Percentiles rank a stretch among this genome's conserved stretches.
Conservation (phyloP, 192 early-diverging fungal genomes). For the Coemansia sp. region DNA sequence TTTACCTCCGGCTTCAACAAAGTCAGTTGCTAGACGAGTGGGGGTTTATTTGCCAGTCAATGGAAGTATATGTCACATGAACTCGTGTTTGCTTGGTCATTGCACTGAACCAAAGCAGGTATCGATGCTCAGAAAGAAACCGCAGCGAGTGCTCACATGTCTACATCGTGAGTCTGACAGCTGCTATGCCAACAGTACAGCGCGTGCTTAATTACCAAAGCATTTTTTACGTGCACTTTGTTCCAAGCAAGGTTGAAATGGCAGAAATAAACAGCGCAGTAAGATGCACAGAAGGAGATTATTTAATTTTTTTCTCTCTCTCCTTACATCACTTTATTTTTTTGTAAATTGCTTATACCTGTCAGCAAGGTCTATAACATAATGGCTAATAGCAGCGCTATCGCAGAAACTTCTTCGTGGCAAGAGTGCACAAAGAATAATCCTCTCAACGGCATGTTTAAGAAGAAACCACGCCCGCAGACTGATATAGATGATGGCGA, state of each 20-base stretch:
- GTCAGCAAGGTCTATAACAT: not conserved
- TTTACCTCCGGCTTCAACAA: not conserved
- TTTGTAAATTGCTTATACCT: not conserved
- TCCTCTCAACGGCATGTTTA: conserved; percentile 7
- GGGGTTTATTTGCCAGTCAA: not conserved
- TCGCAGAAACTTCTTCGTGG: conserved; percentile 20
- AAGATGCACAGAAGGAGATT: not conserved
- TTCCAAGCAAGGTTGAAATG: not conserved
- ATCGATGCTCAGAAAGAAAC: not conserved
- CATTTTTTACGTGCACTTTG: not conserved
- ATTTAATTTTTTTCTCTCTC: not conserved
- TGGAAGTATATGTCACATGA: not conserved
- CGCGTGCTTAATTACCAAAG: conserved; percentile 1
- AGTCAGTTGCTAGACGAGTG: not conserved
- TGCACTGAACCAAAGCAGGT: not conserved
- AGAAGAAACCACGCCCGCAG: not conserved
- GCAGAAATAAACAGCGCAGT: not conserved
- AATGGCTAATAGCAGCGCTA: conserved; percentile 24
- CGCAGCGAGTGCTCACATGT: not conserved
- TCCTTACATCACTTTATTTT: not conserved
- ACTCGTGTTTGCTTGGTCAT: not conserved
- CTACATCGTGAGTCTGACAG: not conserved
- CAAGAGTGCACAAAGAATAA: conserved; percentile 8
- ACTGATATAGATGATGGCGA: conserved; percentile 5
- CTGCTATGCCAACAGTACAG: not conserved